Evolutionary conservation across 139 green algal genomes (phyloP), one percentile per base, ranked within the genome.

Genomic region (Coelastrella sp.): DNA sequence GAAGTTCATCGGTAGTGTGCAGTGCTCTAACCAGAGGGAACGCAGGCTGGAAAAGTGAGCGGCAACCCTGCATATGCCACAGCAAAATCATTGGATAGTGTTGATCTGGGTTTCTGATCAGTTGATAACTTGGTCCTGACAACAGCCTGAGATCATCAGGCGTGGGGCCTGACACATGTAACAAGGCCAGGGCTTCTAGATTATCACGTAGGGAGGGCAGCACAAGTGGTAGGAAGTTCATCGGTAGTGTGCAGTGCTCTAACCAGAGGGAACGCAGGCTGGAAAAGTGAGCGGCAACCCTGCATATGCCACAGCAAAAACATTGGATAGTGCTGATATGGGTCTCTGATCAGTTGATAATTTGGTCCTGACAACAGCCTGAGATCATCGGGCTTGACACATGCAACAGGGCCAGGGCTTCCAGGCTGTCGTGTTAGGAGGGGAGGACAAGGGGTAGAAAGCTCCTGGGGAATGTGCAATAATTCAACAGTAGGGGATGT

Each of bases 11-110:
- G 68, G 83, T 17, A 88, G 17, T 3, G 5, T 80, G 23, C 22
- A 61, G 61, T 76, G 80, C 23, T 86, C 61, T 11, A 86, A 58
- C 80, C 61, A 76, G 60, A 86, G 61, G 20, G 80, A 47, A 2
- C 61, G 61, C 20, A 86, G 61, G 61, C 11, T 32, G n/a, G 80
- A 86, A 23, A 76, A 86, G 22, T 77, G 80, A 5, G 8, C 5
- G 3, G 8, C n/a, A 22, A 74, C n/a, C 58, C 80, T 85, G 58
- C 80, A 85, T n/a, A n/a, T n/a, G 11, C 1, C 74, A 80, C 74
- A 80, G 22, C 58, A 8, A 80, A 22, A 80, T 4, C 19, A 77
- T 47, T n/a, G n/a, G n/a, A n/a, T n/a, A n/a, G n/a, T n/a, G n/a
- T n/a, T n/a, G n/a, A n/a, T n/a, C n/a, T n/a, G n/a, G n/a, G n/a